A percentile compares a stretch with the other conserved stretches of the same genome.
Conservation (phyloP, 2,329 filamentous ascomycete species). For the Colletotrichum sp. region DNA sequence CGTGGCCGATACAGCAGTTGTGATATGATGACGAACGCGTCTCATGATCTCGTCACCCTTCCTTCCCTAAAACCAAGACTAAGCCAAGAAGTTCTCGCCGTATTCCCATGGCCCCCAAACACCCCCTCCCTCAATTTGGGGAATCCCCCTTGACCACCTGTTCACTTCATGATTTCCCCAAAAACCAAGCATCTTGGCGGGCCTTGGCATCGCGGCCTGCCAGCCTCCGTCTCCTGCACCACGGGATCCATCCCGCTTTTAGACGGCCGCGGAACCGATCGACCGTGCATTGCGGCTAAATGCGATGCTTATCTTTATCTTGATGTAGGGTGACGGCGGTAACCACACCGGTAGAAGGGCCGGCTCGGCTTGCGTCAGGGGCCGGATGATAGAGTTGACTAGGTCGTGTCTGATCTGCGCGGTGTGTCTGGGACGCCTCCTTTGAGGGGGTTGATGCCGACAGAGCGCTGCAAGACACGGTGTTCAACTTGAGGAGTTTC, state of each 20-base stretch:
- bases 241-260: background rate
- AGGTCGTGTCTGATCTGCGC: background rate
- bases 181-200: conserved; percentile 17
- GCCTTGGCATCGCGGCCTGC: conserved; percentile 11
- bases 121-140: background rate
- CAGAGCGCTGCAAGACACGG: background rate
- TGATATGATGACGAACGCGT: accelerated
- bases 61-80: background rate
- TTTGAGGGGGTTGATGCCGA: background rate
- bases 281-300: background rate
- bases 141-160: background rate
- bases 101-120: background rate
- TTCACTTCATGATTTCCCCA: background rate
- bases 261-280: background rate
- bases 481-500: background rate
- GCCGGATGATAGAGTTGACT: background rate
- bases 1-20: background rate
- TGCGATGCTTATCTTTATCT: background rate
- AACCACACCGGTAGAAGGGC: background rate
- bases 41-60: background rate
- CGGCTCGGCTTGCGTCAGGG: background rate
- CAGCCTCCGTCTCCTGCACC: background rate
- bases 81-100: background rate
- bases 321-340: background rate
- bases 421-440: background rate